Conservation (phyloP, 768 basidiomycete genomes). For the Hemileccinum impolitum region DNA sequence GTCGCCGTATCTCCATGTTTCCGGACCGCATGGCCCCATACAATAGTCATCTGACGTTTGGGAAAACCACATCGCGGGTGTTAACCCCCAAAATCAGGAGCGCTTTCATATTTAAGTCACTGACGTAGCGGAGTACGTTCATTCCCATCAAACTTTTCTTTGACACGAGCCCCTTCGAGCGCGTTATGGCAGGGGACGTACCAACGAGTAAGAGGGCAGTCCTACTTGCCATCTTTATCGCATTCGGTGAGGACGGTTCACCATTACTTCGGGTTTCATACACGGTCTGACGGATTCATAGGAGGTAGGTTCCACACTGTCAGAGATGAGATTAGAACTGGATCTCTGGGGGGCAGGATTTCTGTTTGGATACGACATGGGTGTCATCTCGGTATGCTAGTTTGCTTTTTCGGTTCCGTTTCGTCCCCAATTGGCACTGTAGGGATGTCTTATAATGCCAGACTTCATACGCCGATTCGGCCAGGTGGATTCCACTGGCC, state of each 20-base stretch:
- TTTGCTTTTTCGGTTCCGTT: neutral
- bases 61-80: neutral
- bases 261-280: neutral
- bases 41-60: slow-evolving; percentile 16
- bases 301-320: slow-evolving; percentile 17
- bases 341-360: slow-evolving; percentile 39
- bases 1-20: slow-evolving; percentile 1
- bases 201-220: slow-evolving; percentile 65
- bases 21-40: slow-evolving; percentile 5
- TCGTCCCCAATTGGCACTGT: neutral
- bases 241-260: slow-evolving; percentile 50
- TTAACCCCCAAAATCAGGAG: neutral
- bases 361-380: slow-evolving; percentile 74
- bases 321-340: neutral
- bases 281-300: slow-evolving; percentile 4
- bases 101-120: slow-evolving; percentile 10
- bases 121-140: neutral
- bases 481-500: slow-evolving; percentile 44
- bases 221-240: slow-evolving; percentile 65
- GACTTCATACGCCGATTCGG: slow-evolving; percentile 75
- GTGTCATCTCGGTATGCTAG: slow-evolving; percentile 62
- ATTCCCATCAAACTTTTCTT: neutral
- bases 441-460: slow-evolving; percentile 79
- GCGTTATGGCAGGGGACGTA: slow-evolving; percentile 38
- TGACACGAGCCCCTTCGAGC: neutral